Evolutionary conservation across 2,329 filamentous ascomycete genomes (phyloP).

Genomic region (Cladosporium sp.): DNA sequence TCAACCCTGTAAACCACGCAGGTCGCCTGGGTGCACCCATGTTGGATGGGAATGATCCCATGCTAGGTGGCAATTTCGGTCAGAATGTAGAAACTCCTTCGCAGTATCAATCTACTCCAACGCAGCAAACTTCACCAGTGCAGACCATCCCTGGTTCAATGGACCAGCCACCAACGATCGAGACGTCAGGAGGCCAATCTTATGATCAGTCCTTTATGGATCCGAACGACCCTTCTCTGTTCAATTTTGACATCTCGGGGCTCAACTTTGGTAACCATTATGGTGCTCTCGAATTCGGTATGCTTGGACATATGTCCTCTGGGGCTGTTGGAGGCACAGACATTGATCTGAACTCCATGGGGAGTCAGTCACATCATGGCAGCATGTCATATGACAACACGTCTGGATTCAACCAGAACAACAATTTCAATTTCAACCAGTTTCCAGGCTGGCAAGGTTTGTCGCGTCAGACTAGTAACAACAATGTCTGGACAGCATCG

Average conservation of each 20-base stretch:
- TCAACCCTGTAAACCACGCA: conserved; percentile 27
- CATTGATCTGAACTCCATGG: conserved; percentile 30
- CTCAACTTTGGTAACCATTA: conserved; percentile 96
- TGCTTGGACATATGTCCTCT: conserved; percentile 95
- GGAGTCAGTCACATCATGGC: conserved; percentile 22
- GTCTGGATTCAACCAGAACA: conserved; percentile 19
- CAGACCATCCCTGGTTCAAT: conserved; percentile 47
- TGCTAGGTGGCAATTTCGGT: conserved; percentile 10
- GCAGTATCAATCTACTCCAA: conserved; percentile 59
- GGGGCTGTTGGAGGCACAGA: conserved; percentile 52
- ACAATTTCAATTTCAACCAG: conserved; percentile 23
- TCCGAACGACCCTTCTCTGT: conserved; percentile 83
- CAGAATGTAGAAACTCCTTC: conserved; percentile 59
- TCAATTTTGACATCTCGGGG: conserved; percentile 93
- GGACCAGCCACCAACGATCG: conserved; percentile 23
- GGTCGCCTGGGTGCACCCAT: conserved; percentile 39
- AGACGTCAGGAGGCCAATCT: conserved; percentile 36
- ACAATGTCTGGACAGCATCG: conserved; percentile 40
- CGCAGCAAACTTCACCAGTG: conserved; percentile 43
- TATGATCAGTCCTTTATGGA: conserved; percentile 68
- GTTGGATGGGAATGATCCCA: conserved; percentile 33
- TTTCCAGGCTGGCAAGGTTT: conserved; percentile 30
- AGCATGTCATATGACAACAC: conserved; percentile 28
- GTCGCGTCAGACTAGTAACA: conserved; percentile 40
- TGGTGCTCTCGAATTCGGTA: conserved; percentile 90